Conservation (phyloP, 192 early-diverging fungal genomes). For the Coemansia erecta region DNA sequence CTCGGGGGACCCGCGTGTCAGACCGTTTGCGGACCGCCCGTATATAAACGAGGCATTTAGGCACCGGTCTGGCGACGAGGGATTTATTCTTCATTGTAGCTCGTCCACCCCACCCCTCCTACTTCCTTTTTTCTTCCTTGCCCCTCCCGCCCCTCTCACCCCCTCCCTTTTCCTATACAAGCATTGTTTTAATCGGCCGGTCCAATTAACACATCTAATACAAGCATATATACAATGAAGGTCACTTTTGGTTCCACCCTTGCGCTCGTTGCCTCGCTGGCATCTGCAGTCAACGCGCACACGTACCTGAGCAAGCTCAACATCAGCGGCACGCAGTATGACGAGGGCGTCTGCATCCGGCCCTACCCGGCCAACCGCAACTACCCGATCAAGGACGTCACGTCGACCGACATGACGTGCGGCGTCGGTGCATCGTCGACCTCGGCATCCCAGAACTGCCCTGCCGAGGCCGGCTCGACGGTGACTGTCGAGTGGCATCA, state of each 20-base stretch:
- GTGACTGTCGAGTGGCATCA: conserved; percentile 12
- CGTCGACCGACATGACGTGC: conserved; percentile 14
- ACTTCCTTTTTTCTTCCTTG: background rate
- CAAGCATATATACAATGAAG: background rate
- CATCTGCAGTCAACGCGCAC: conserved; percentile 8
- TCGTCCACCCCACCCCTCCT: background rate
- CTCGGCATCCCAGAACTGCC: conserved; percentile 10
- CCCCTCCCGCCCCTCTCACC: background rate
- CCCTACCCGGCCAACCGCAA: conserved; percentile 10
- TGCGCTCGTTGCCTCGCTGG: conserved; percentile 3
- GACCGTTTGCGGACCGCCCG: no score
- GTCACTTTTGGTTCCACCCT: conserved; percentile 5
- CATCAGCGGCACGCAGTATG: conserved; percentile 9
- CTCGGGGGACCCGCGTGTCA: no score
- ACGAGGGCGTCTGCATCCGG: conserved; percentile 16
- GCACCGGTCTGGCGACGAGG: background rate
- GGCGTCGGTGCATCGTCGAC: conserved; percentile 1
- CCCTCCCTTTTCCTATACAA: background rate
- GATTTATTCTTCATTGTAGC: background rate
- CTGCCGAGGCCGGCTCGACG: conserved; percentile 11
- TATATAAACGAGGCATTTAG: background rate
- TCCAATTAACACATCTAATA: background rate
- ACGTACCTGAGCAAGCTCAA: conserved; percentile 15
- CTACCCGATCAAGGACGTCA: conserved; percentile 8
- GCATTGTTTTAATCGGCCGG: background rate